Evolutionary conservation across 257 asterid genomes (phyloP), one percentile per base, ranked within the genome.

Genomic region (Fraxinus pennsylvanica): DNA sequence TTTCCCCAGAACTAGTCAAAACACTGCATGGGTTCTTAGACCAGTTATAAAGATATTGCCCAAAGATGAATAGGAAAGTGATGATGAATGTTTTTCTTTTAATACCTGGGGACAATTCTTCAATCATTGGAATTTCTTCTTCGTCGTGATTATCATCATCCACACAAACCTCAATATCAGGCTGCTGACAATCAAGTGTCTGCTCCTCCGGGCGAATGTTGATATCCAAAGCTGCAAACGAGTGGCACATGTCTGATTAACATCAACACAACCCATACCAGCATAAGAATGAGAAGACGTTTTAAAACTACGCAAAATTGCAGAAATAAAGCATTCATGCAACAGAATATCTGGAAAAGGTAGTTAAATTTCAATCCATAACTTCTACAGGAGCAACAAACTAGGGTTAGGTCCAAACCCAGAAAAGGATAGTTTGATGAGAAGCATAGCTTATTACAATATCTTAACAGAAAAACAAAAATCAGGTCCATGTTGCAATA

Each of bases 171-270:
- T 90, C 98, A 71, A 81, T 86, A 76, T 89, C 95, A 1, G 88
- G 90, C 71, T 81, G 89, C 79, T 88, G 88, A 82, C 93, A 85
- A 70, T 86, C 90, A 54, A 91, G 78, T 76, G 85, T 86, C 85
- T 91, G 97, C 86, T 91, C 97, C 88, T 93, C 98, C 12, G 94
- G 94, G 76, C 87, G 83, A 67, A 83, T 80, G 76, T 89, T 86
- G 84, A 93, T 88, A 87, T 91, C 96, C 97, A 95, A 87, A 92
- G 93, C 98, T 95, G 97, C 92, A 95, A 90, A 90, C 84, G 96
- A 88, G 95, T 91, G 94, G 93, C 81, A 92, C 84, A 88, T 83
- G 92, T 89, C 97, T 90, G 96, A 86, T 93, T 89, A 89, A 91
- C 85, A 89, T 81, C 91, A 89, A 78, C 83, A 88, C 83, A 84